phyloP scores from a whole-genome alignment of 148 eudicot species.

The Dysphania ambrosioides region DNA sequence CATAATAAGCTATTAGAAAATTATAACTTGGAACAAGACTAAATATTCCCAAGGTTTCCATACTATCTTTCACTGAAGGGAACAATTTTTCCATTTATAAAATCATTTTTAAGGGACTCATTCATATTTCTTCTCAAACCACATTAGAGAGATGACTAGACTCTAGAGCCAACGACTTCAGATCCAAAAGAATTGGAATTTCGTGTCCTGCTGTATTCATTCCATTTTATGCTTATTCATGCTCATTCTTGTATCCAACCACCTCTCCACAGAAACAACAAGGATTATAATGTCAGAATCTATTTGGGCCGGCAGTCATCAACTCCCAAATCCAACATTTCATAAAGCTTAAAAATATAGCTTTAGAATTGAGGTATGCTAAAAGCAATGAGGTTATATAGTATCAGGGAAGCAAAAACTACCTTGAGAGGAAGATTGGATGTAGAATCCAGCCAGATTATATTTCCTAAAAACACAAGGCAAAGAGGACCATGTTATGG shows the following conservation, averaged over 20 bases:
- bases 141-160: neutral
- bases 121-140: neutral
- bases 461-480: conserved; percentile 46
- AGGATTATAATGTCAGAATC: too few species aligned
- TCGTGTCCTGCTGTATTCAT: neutral
- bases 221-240: neutral
- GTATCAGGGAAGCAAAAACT: conserved; percentile 8
- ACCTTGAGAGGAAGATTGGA: conserved; percentile 90
- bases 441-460: conserved; percentile 92
- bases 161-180: neutral
- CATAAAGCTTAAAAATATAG: neutral
- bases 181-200: neutral
- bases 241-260: too few species aligned
- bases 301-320: neutral
- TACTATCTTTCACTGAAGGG: neutral
- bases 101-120: neutral
- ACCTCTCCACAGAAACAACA: neutral
- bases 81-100: neutral
- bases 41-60: neutral
- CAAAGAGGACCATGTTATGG: conserved; percentile 18
- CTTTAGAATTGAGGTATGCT: neutral
- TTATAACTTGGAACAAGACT: neutral
- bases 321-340: neutral
- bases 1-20: neutral
- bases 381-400: neutral